Evolutionary conservation across 1,139 yeast species (phyloP), one percentile per base, ranked within the genome.

Genomic region (Geotrichum phurueaensis): DNA sequence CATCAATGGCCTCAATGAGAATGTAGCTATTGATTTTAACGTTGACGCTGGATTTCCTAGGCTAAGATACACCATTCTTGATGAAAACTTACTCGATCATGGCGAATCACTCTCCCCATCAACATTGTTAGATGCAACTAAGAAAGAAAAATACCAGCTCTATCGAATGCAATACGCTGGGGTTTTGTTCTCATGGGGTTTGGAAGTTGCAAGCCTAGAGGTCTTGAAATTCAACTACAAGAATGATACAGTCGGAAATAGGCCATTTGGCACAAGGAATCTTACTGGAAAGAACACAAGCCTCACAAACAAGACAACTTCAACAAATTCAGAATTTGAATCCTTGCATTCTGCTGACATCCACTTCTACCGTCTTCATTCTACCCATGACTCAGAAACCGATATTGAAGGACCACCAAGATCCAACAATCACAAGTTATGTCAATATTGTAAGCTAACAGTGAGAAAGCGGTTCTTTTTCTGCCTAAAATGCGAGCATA

Each of bases 131-230:
- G 80, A 79, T 57, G 73, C 81, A 4, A 77, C 79, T 31, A 81
- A 81, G 58, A 78, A 76, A 31, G 74, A 71, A 1, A 80, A 79
- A 63, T 78, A 82, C 62, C 74, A 76, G 58, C 67, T 71, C 15
- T 89, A 87, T 71, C 75, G 97, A 51, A 79, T 81, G 39, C 87
- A 85, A 63, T 92, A 92, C 71, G 94, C 97, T 0, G 83, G 86
- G n/a, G 80, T 91, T 71, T 76, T 92, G 27, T 89, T 82, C 67
- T 74, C 81, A 50, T 92, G 98, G 98, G 95, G 94, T 0, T 77
- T 91, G 33, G 89, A 91, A 0, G 80, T 88, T 22, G 84, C 86
- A 66, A 75, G 96, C 48, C 82, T 89, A 43, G 94, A 92, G 68
- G 81, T 92, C 6, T 73, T 90, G 61, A 91, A 91, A 72, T 86